These are phyloP conservation scores for Trypethelium eluteriae DNA, from an alignment of 495 filamentous ascomycete genomes.

Conservation along the genomic window DNA sequence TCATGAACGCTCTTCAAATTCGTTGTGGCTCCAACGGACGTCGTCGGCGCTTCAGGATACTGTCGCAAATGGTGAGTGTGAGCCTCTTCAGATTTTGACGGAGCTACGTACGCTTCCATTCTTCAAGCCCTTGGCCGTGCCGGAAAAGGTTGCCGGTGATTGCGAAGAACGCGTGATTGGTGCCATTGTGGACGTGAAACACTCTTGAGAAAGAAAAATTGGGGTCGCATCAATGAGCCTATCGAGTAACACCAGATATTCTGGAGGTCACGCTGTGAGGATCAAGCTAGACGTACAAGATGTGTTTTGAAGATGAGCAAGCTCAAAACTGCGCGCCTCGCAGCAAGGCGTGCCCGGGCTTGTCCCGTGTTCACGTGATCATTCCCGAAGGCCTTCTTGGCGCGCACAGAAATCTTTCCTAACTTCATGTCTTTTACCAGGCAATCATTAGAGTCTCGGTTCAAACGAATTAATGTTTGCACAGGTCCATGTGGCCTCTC, in stretches of 20 bases:
- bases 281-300: neutral
- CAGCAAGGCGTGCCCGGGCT: neutral
- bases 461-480: constrained; percentile 87
- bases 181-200: constrained; percentile 8
- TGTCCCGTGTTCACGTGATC: neutral
- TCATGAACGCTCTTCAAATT: neutral
- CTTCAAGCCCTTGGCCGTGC: neutral
- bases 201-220: too few species aligned
- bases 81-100: neutral
- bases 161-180: constrained; percentile 14
- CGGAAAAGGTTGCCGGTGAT: neutral
- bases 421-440: constrained; percentile 60
- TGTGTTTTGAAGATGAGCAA: neutral
- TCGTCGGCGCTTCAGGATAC: neutral
- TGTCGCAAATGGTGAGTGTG: neutral
- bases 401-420: constrained; percentile 42
- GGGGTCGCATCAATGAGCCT: neutral
- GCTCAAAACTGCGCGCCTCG: neutral
- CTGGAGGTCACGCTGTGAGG: neutral
- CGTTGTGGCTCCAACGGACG: neutral
- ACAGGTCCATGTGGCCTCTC: constrained; percentile 77
- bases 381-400: neutral
- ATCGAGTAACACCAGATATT: neutral
- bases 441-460: constrained; percentile 99
- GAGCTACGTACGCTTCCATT: neutral